A percentile compares a stretch with the other conserved stretches of the same genome.
phyloP scores from a whole-genome alignment of 768 basidiomycete genomes.

The Lyophyllum atratum region DNA sequence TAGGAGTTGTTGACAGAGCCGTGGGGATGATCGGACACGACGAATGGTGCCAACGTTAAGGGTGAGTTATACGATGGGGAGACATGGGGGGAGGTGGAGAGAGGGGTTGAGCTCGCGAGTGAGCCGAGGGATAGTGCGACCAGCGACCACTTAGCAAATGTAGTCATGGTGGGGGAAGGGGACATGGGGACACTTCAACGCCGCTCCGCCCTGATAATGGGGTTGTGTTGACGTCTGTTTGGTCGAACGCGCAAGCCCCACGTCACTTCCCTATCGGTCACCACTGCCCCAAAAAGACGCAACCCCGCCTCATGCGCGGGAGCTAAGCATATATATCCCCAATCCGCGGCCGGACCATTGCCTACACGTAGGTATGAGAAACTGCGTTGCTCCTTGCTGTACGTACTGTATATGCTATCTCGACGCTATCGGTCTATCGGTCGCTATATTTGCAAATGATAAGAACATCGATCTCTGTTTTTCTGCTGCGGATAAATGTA shows the following conservation, averaged over 20 bases:
- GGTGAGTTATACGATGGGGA: constrained; percentile 38
- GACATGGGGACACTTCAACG: constrained; percentile 20
- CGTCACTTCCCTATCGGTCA: constrained; percentile 4
- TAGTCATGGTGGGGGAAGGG: constrained; percentile 42
- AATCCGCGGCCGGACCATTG: no score
- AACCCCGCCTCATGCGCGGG: neutral
- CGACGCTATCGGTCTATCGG: no score
- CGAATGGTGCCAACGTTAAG: constrained; percentile 61
- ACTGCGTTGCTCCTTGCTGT: no score
- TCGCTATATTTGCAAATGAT: no score
- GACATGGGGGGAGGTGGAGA: constrained; percentile 44
- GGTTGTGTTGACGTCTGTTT: constrained; percentile 35
- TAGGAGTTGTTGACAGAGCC: constrained; percentile 88
- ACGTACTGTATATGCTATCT: no score
- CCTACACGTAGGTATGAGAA: no score
- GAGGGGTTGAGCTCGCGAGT: constrained; percentile 43
- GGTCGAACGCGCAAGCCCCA: constrained; percentile 17
- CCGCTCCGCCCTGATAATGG: constrained; percentile 24
- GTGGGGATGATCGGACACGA: constrained; percentile 61
- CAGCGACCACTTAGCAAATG: constrained; percentile 42
- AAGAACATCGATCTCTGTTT: neutral
- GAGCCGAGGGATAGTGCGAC: constrained; percentile 42
- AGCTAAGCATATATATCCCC: constrained; percentile 2
- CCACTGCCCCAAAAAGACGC: neutral
- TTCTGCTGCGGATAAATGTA: neutral